These are phyloP conservation scores for Globisporangium solare DNA, from an alignment of 352 stramenopile genomes.

Conservation along the genomic window DNA sequence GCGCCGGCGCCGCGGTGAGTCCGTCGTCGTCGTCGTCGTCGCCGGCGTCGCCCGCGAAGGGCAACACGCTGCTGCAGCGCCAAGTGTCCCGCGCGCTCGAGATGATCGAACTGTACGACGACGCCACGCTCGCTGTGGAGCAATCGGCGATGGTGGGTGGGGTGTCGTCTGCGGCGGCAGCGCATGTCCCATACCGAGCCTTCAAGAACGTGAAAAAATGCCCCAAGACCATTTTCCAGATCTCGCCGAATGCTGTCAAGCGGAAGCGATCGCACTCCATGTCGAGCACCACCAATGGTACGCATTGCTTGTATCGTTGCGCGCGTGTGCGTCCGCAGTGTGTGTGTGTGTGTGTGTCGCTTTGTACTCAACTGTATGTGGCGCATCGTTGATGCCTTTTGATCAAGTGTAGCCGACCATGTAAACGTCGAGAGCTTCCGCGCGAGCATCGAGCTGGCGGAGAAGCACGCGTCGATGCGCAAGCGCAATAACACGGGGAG, in stretches of 20 bases:
- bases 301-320: slow-evolving; percentile 6
- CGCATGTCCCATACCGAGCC: slow-evolving; percentile 11
- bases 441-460: slow-evolving; percentile 14
- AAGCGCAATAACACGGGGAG: slow-evolving; percentile 17
- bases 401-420: slow-evolving; percentile 9
- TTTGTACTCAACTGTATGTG: background rate
- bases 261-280: slow-evolving; percentile 60
- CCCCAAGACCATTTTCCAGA: slow-evolving; percentile 24
- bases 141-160: slow-evolving; percentile 1
- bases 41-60: slow-evolving; percentile 13
- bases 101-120: slow-evolving; percentile 36
- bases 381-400: background rate
- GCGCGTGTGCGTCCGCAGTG: background rate
- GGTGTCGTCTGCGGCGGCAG: slow-evolving; percentile 1
- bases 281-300: slow-evolving; percentile 26
- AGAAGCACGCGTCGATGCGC: slow-evolving; percentile 13
- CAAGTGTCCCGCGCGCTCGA: slow-evolving; percentile 48
- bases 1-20: background rate
- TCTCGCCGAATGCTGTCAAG: slow-evolving; percentile 43
- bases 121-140: slow-evolving; percentile 8
- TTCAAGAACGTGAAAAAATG: slow-evolving; percentile 18
- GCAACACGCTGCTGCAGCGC: slow-evolving; percentile 31
- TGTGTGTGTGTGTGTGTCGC: background rate
- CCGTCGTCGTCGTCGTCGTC: slow-evolving; percentile 4
- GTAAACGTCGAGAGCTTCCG: slow-evolving; percentile 16